Conservation (phyloP, 2,329 filamentous ascomycete genomes). For the Talaromyces rugulosus region DNA sequence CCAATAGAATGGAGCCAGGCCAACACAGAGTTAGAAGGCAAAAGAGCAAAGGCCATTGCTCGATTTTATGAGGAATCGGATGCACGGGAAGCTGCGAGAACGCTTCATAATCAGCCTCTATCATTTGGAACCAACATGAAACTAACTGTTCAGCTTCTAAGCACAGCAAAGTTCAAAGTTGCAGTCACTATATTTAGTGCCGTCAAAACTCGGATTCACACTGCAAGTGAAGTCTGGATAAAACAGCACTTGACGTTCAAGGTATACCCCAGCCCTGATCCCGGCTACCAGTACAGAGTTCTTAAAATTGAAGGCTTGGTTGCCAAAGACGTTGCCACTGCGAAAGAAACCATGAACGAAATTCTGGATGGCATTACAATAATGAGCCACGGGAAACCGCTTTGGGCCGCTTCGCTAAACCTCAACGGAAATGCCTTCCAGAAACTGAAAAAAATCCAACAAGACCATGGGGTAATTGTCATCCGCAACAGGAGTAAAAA, state of each 20-base stretch:
- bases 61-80: conserved; percentile 36
- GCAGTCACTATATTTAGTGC: conserved; percentile 28
- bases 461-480: too few relatives aligned
- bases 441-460: too few relatives aligned
- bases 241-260: conserved; percentile 24
- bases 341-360: too few relatives aligned
- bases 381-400: too few relatives aligned
- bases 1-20: conserved; percentile 9
- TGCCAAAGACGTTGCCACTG: too few relatives aligned
- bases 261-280: neutral
- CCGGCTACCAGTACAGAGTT: conserved; percentile 23
- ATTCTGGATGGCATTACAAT: too few relatives aligned
- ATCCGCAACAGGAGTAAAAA: too few relatives aligned
- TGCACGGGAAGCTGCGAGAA: conserved; percentile 28
- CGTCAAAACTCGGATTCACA: conserved; percentile 17
- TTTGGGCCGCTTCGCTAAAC: too few relatives aligned
- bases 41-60: conserved; percentile 38
- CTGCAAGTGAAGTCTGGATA: conserved; percentile 23
- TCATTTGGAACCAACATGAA: conserved; percentile 20
- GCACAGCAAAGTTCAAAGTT: conserved; percentile 39
- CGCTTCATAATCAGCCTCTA: conserved; percentile 23
- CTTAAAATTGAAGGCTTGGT: conserved; percentile 29
- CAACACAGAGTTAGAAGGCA: conserved; percentile 20
- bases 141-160: conserved; percentile 35
- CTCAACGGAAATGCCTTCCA: too few relatives aligned